A percentile compares a stretch with the other conserved stretches of the same genome.
Evolutionary conservation across 495 filamentous ascomycete genomes (phyloP).

Genomic region (Gamarada debralockiae): DNA sequence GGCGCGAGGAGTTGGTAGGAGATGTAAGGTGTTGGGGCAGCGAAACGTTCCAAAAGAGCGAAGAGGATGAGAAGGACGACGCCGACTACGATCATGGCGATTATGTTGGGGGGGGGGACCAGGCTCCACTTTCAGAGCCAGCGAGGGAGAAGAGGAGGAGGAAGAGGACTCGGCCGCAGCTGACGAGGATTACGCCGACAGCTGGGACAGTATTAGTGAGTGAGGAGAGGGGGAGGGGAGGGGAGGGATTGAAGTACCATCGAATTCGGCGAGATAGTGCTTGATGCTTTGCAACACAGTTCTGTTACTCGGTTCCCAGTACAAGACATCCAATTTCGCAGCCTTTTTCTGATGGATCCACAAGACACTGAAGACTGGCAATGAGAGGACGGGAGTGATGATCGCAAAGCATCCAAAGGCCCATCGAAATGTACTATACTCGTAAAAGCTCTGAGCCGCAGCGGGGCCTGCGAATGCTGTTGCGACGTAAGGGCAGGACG

Average conservation of each 20-base stretch:
- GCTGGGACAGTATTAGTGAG: no score
- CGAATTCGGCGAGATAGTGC: constrained; percentile 58
- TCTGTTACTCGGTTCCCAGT: constrained; percentile 38
- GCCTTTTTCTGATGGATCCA: constrained; percentile 54
- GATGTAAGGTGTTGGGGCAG: constrained; percentile 53
- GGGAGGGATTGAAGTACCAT: constrained; percentile 60
- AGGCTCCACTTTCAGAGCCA: no score
- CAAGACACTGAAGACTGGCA: constrained; percentile 36
- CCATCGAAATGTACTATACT: constrained; percentile 50
- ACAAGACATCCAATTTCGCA: constrained; percentile 45
- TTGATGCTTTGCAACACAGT: constrained; percentile 42
- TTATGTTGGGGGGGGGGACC: constrained; percentile 52
- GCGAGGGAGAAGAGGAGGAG: constrained; percentile 59
- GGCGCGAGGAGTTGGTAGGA: constrained; percentile 51
- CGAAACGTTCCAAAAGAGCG: constrained; percentile 50
- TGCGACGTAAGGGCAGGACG: constrained; percentile 48
- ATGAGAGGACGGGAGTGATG: constrained; percentile 40
- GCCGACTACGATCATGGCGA: constrained; percentile 56
- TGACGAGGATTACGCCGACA: constrained; percentile 48
- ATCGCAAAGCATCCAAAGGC: constrained; percentile 51
- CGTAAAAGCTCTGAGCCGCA: constrained; percentile 33
- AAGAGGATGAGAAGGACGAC: constrained; percentile 49
- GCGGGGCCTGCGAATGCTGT: constrained; percentile 30
- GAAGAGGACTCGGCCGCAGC: constrained; percentile 51
- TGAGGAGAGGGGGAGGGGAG: constrained; percentile 60